Conservation (phyloP, 1,139 yeast genomes). For the Saccharomycopsis hybrid region DNA sequence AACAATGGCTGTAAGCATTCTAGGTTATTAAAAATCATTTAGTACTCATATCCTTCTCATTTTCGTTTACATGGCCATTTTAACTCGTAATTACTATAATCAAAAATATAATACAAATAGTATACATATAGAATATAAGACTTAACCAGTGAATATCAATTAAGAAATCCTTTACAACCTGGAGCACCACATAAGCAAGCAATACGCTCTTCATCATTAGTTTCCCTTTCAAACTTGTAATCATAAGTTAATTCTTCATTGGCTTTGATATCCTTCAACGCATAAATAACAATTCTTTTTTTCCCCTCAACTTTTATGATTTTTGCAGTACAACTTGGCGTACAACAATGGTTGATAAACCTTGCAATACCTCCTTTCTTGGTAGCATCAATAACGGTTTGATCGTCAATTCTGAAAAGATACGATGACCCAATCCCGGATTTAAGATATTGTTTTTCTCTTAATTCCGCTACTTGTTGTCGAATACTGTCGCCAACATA, state of each 20-base stretch:
- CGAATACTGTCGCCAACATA: conserved; percentile 94
- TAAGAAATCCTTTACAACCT: conserved; percentile 87
- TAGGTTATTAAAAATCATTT: no score
- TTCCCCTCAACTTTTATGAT: conserved; percentile 92
- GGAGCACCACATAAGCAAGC: conserved; percentile 93
- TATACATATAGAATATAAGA: no score
- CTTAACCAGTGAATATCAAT: no score
- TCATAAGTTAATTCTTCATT: conserved; percentile 94
- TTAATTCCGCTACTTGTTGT: conserved; percentile 89
- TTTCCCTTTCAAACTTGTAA: conserved; percentile 89
- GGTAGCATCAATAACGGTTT: conserved; percentile 95
- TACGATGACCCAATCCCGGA: conserved; percentile 96
- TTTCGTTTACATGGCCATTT: no score
- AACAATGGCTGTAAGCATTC: no score
- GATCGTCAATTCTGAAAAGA: conserved; percentile 85
- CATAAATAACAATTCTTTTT: conserved; percentile 91
- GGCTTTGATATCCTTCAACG: conserved; percentile 79
- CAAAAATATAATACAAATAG: no score
- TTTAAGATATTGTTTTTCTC: conserved; percentile 79
- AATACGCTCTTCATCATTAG: conserved; percentile 83
- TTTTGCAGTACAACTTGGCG: conserved; percentile 95
- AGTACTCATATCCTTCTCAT: no score
- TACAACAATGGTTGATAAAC: conserved; percentile 94
- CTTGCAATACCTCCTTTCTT: conserved; percentile 95
- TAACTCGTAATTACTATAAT: no score